Evolutionary conservation across 1,139 yeast genomes (phyloP).

Genomic region (Geotrichum aggregatum): DNA sequence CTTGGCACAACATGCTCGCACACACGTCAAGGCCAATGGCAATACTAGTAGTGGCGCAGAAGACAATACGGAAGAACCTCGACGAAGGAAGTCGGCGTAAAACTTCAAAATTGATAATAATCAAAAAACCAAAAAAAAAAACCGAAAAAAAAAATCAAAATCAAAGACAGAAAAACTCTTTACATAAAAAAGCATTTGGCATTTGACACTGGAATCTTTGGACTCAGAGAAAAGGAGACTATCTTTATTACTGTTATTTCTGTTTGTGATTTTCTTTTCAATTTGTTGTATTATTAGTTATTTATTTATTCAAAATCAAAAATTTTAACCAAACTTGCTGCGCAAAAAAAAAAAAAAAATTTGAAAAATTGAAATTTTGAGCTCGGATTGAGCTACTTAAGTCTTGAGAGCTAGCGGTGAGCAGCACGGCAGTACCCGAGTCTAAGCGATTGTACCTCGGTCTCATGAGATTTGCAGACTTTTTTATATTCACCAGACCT

Average conservation of each 20-base stretch:
- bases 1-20: constrained; percentile 68
- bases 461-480: too few species aligned
- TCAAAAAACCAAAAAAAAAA: too few species aligned
- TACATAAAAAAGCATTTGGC: too few species aligned
- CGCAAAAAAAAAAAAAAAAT: too few species aligned
- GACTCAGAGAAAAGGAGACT: not conserved
- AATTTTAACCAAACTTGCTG: not conserved
- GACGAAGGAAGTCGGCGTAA: constrained; percentile 1
- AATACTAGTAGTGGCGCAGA: not conserved
- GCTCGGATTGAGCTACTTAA: too few species aligned
- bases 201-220: too few species aligned
- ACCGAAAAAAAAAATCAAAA: not conserved
- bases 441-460: too few species aligned
- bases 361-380: too few species aligned
- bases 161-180: not conserved
- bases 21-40: constrained; percentile 40
- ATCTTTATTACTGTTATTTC: not conserved
- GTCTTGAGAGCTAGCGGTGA: too few species aligned
- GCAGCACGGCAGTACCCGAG: too few species aligned
- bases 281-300: not conserved
- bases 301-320: not conserved
- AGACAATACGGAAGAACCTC: not conserved
- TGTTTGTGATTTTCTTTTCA: not conserved
- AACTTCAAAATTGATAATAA: too few species aligned
- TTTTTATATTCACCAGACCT: too few species aligned